These are phyloP conservation scores for Coemansia sp. DNA, from an alignment of 192 early-diverging fungal species.

Conservation along the genomic window DNA sequence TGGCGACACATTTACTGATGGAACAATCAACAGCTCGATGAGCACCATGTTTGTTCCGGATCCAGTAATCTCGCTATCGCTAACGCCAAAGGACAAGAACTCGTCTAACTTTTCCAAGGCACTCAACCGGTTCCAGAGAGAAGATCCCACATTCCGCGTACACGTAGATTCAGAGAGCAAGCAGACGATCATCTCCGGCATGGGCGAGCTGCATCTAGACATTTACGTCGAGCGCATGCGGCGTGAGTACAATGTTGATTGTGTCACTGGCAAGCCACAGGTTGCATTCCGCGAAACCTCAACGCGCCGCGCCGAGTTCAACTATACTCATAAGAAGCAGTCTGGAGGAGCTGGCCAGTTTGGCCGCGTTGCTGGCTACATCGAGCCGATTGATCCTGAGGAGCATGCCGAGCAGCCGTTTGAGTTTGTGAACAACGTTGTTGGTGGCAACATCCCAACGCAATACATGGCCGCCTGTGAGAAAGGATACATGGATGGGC, in stretches of 20 bases:
- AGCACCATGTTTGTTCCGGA: constrained; percentile 98
- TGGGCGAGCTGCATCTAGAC: constrained; percentile 86
- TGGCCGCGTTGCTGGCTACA: constrained; percentile 84
- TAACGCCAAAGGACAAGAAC: constrained; percentile 90
- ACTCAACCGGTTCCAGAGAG: constrained; percentile 77
- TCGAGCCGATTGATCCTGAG: constrained; percentile 76
- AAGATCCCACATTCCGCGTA: constrained; percentile 85
- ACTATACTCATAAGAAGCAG: constrained; percentile 99
- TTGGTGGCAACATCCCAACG: constrained; percentile 92
- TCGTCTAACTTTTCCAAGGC: constrained; percentile 67
- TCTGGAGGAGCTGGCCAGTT: constrained; percentile 96
- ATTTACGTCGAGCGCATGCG: constrained; percentile 99
- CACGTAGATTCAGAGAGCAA: constrained; percentile 77
- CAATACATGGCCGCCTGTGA: constrained; percentile 93
- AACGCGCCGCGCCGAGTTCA: constrained; percentile 69
- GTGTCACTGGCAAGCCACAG: constrained; percentile 93
- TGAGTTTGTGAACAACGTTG: constrained; percentile 81
- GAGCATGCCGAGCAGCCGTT: constrained; percentile 64
- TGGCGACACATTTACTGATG: constrained; percentile 97
- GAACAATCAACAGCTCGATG: constrained; percentile 79
- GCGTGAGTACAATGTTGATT: constrained; percentile 95
- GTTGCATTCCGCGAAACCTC: constrained; percentile 98
- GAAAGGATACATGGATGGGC: constrained; percentile 92
- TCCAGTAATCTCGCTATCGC: constrained; percentile 92
- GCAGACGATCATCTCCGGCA: constrained; percentile 86